phyloP scores from a whole-genome alignment of 176 grass and related monocot genomes.

The Echinochloa phyllopogon region DNA sequence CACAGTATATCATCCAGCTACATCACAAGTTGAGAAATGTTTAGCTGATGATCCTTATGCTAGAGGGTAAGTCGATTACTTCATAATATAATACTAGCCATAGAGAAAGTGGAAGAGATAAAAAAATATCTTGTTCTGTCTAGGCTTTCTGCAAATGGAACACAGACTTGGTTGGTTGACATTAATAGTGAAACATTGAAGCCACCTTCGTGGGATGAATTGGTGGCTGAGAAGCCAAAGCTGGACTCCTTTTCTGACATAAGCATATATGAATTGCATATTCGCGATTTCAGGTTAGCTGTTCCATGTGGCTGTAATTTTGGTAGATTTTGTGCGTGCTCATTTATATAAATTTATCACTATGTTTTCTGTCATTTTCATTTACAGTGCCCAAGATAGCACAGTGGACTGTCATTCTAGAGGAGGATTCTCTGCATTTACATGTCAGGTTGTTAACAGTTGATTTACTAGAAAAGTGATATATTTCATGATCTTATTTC shows the following conservation, averaged over 20 bases:
- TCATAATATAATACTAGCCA: constrained; percentile 8
- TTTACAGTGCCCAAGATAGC: constrained; percentile 65
- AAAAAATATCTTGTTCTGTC: constrained; percentile 36
- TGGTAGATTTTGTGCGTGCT: constrained; percentile 17
- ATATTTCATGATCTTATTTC: neutral
- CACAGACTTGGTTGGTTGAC: constrained; percentile 77
- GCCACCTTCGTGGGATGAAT: constrained; percentile 73
- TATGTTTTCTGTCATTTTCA: constrained; percentile 20
- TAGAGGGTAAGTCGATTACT: constrained; percentile 65
- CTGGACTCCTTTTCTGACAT: constrained; percentile 89
- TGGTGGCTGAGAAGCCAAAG: constrained; percentile 75
- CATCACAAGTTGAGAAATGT: constrained; percentile 58
- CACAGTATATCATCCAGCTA: constrained; percentile 74
- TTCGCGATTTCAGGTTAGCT: constrained; percentile 94
- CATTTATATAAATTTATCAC: neutral
- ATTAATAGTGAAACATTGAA: constrained; percentile 69
- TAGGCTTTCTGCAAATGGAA: constrained; percentile 81
- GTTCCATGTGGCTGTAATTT: neutral
- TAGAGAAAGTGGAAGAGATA: neutral
- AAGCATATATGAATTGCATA: constrained; percentile 93
- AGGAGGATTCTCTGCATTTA: constrained; percentile 80
- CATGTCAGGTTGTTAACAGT: constrained; percentile 59
- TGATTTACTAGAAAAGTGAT: constrained; percentile 11
- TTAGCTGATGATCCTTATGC: constrained; percentile 81
- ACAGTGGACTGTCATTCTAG: constrained; percentile 57